Conservation (phyloP, 1,139 yeast genomes). For the Hemisphaericaspora subhashii region DNA sequence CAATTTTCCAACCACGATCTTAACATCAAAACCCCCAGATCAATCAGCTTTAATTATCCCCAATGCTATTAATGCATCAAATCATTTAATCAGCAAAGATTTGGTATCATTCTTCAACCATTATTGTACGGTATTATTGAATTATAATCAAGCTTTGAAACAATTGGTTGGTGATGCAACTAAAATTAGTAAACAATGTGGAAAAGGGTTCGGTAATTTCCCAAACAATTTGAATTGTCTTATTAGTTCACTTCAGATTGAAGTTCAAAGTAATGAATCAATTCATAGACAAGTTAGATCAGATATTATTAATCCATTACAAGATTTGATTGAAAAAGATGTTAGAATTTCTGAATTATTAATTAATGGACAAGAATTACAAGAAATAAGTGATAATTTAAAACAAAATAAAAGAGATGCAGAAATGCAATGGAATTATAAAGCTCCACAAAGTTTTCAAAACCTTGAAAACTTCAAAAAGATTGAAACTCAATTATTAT, state of each 20-base stretch:
- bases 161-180: conserved; percentile 36
- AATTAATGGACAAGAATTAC: conserved; percentile 43
- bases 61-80: conserved; percentile 28
- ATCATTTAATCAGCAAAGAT: conserved; percentile 25
- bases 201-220: conserved; percentile 54
- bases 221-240: conserved; percentile 58
- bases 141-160: conserved; percentile 52
- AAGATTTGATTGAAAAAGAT: conserved; percentile 52
- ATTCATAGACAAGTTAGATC: conserved; percentile 52
- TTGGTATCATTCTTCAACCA: conserved; percentile 57
- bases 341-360: conserved; percentile 46
- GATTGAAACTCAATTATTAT: conserved; percentile 62
- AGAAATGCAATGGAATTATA: conserved; percentile 64
- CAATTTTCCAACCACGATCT: conserved; percentile 38
- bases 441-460: conserved; percentile 77
- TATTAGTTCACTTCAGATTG: conserved; percentile 51
- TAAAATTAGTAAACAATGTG: conserved; percentile 16
- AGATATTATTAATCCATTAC: conserved; percentile 58
- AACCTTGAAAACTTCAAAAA: conserved; percentile 75
- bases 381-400: conserved; percentile 32
- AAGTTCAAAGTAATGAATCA: conserved; percentile 52
- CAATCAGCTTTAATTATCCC: conserved; percentile 45
- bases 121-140: conserved; percentile 48
- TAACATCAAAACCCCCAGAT: conserved; percentile 44
- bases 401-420: conserved; percentile 24